A percentile compares a stretch with the other conserved stretches of the same genome.
phyloP scores from a whole-genome alignment of 108 stramenopile genomes.

The Cyclotella atomus region DNA sequence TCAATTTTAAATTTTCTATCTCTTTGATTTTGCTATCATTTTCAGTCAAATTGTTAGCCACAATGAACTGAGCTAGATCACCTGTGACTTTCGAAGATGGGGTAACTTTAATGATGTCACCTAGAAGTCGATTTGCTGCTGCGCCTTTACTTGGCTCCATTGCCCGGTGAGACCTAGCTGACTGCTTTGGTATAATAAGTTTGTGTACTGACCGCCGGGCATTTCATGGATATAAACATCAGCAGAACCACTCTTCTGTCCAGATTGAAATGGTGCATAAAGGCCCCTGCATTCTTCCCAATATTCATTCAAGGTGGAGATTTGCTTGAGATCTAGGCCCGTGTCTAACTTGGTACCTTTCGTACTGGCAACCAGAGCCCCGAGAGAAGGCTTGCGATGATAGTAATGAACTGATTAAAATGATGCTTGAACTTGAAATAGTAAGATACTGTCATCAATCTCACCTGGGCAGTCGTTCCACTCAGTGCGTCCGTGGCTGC shows the following conservation, averaged over 20 bases:
- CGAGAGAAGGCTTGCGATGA: constrained; percentile 92
- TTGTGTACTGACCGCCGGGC: constrained; percentile 95
- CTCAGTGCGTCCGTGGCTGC: constrained; percentile 93
- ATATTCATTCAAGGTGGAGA: constrained; percentile 87
- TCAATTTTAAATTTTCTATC: too few species aligned
- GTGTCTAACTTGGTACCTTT: constrained; percentile 88
- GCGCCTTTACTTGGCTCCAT: constrained; percentile 95
- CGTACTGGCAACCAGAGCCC: constrained; percentile 90
- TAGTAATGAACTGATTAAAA: too few species aligned
- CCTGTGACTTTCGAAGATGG: constrained; percentile 96
- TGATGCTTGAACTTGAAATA: too few species aligned
- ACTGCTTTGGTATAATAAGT: constrained; percentile 92
- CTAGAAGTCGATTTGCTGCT: constrained; percentile 90
- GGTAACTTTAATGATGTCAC: constrained; percentile 98
- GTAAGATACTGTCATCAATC: too few species aligned
- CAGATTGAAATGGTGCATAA: constrained; percentile 96
- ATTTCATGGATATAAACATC: constrained; percentile 98
- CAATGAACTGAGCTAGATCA: constrained; percentile 95
- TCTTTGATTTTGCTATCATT: constrained; percentile 88
- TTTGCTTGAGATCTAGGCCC: constrained; percentile 71
- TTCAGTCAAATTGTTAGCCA: constrained; percentile 91
- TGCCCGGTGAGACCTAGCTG: constrained; percentile 92
- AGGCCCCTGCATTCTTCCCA: constrained; percentile 94
- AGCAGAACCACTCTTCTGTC: constrained; percentile 92
- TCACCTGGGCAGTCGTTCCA: constrained; percentile 95